These are phyloP conservation scores for Pisolithus thermaeus DNA, from an alignment of 1,284 basidiomycete genomes.

Conservation along the genomic window DNA sequence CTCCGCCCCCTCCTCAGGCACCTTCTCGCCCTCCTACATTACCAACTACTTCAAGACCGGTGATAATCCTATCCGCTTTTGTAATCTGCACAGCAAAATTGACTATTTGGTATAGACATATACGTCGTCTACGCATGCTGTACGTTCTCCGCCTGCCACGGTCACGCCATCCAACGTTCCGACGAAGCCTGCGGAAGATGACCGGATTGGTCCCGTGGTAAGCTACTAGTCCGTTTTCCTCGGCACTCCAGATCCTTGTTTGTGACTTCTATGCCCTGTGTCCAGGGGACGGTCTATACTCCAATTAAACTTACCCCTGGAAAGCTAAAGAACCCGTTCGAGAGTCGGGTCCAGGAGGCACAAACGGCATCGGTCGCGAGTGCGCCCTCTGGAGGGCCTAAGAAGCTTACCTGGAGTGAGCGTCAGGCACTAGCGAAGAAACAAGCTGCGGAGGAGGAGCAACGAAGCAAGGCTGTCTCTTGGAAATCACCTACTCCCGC, in stretches of 20 bases:
- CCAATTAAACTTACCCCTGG: constrained; percentile 83
- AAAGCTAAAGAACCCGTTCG: constrained; percentile 79
- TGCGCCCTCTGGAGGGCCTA: constrained; percentile 33
- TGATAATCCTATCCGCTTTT: constrained; percentile 8
- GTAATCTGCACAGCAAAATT: neutral
- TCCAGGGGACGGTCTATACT: constrained; percentile 73
- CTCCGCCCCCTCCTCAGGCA: constrained; percentile 43
- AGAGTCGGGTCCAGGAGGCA: constrained; percentile 30
- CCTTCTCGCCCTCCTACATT: constrained; percentile 41
- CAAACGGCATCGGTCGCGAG: constrained; percentile 20
- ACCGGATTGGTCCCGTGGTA: constrained; percentile 72
- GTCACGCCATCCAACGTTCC: constrained; percentile 43
- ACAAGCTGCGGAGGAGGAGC: constrained; percentile 78
- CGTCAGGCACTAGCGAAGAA: constrained; percentile 84
- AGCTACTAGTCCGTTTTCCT: constrained; percentile 11
- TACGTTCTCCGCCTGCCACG: constrained; percentile 35
- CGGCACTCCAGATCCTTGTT: neutral
- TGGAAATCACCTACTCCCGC: constrained; percentile 33
- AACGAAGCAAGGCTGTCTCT: constrained; percentile 55
- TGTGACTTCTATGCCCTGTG: neutral
- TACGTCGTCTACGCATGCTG: constrained; percentile 14
- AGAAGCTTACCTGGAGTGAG: constrained; percentile 89
- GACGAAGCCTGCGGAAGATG: constrained; percentile 68
- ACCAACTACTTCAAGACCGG: constrained; percentile 12
- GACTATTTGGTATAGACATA: constrained; percentile 13